Conservation (phyloP, 2,329 filamentous ascomycete genomes). For the Cadophora sp. region DNA sequence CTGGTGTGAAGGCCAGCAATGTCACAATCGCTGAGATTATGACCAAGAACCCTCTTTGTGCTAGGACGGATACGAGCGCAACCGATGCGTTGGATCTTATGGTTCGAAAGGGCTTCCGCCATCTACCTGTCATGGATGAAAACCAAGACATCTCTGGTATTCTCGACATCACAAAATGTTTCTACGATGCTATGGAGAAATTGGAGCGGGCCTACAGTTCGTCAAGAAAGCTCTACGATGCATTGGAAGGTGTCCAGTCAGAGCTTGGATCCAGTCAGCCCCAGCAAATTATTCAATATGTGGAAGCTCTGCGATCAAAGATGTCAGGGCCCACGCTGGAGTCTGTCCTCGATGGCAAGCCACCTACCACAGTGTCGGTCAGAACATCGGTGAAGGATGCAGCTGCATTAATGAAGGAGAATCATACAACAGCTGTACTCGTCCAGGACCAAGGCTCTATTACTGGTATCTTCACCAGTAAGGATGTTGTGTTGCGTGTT, state of each 20-base stretch:
- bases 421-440: conserved; percentile 94
- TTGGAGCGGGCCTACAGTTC: conserved; percentile 96
- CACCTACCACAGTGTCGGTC: conserved; percentile 93
- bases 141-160: conserved; percentile 99
- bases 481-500: conserved; percentile 96
- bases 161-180: conserved; percentile 98
- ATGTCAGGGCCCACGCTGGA: conserved; percentile 99
- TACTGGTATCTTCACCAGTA: conserved; percentile 99
- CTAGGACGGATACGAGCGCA: conserved; percentile 95
- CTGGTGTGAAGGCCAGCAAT: conserved; percentile 85
- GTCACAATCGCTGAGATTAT: conserved; percentile 98
- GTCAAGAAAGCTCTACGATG: conserved; percentile 97
- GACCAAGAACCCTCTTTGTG: conserved; percentile 99
- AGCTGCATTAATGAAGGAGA: conserved; percentile 96
- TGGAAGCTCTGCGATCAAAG: conserved; percentile 91
- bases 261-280: conserved; percentile 95
- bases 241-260: conserved; percentile 95
- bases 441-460: conserved; percentile 97
- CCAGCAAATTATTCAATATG: conserved; percentile 98
- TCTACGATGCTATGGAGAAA: conserved; percentile 99
- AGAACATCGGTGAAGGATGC: conserved; percentile 96
- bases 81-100: conserved; percentile 97
- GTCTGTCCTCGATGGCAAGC: conserved; percentile 88
- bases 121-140: conserved; percentile 99
- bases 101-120: conserved; percentile 97